Conservation (phyloP, 1,284 basidiomycete species). For the Hymenochaete sp. region DNA sequence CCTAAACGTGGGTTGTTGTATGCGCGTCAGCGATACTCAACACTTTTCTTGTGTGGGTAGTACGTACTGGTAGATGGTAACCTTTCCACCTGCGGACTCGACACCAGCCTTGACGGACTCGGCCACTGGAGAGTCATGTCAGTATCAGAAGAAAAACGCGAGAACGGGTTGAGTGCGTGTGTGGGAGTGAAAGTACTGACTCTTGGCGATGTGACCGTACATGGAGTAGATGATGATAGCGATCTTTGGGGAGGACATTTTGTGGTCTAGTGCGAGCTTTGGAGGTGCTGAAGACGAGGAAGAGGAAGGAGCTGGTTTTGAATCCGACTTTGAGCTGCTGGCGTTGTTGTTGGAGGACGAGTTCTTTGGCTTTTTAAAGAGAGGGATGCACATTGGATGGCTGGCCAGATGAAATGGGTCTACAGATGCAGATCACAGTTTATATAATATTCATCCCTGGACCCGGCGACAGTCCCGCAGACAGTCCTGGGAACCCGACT, state of each 20-base stretch:
- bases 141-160: constrained; percentile 6
- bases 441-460: no score
- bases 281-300: no score
- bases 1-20: constrained; percentile 34
- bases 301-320: no score
- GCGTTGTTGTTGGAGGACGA: no score
- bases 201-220: constrained; percentile 70
- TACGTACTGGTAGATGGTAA: constrained; percentile 65
- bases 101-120: constrained; percentile 71
- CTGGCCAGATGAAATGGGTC: no score
- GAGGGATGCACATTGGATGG: no score
- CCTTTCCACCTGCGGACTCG: constrained; percentile 60
- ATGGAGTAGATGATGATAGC: constrained; percentile 79
- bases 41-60: not conserved
- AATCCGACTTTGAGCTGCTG: no score
- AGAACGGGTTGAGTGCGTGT: not conserved
- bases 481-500: no score
- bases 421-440: no score
- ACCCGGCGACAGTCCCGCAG: no score
- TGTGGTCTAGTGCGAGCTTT: no score
- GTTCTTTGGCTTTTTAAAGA: no score
- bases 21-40: constrained; percentile 15
- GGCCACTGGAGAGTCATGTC: constrained; percentile 46
- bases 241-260: constrained; percentile 41
- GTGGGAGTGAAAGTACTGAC: constrained; percentile 34